Evolutionary conservation across 352 stramenopile genomes (phyloP).

Genomic region (Ophiocytium majus): DNA sequence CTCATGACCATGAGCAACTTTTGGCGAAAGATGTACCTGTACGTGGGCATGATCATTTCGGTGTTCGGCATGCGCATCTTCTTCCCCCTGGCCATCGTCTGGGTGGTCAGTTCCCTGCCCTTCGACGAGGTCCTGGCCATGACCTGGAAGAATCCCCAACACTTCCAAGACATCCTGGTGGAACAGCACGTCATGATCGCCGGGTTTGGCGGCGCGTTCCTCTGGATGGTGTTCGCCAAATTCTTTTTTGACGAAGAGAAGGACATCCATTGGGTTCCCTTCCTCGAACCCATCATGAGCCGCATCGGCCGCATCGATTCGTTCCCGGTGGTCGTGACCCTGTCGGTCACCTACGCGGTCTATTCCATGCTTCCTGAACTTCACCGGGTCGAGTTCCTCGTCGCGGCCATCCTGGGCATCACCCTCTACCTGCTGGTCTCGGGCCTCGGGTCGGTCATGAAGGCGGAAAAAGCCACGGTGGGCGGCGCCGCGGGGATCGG

Average conservation of each 20-base stretch:
- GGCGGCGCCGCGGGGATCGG: too few relatives aligned
- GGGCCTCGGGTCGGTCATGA: not conserved
- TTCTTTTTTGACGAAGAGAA: constrained; percentile 1
- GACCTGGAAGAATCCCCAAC: not conserved
- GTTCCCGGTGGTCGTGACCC: not conserved
- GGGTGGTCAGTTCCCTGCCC: too few relatives aligned
- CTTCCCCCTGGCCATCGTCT: not conserved
- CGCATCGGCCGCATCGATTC: not conserved
- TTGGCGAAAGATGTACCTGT: not conserved
- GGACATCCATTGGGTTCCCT: not conserved
- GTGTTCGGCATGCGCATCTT: not conserved
- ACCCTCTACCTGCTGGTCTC: not conserved
- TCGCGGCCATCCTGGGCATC: not conserved
- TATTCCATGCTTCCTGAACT: too few relatives aligned
- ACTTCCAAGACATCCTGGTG: not conserved
- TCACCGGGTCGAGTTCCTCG: not conserved
- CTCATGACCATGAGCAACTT: not conserved
- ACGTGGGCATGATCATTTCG: not conserved
- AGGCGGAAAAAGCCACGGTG: not conserved
- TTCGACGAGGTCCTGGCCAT: not conserved
- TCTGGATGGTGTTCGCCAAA: not conserved
- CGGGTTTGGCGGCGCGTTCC: not conserved
- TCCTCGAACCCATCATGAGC: not conserved
- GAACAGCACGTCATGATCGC: not conserved
- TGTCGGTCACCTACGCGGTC: not conserved